Conservation (phyloP, 768 basidiomycete species). For the Sarcodon aspratus region DNA sequence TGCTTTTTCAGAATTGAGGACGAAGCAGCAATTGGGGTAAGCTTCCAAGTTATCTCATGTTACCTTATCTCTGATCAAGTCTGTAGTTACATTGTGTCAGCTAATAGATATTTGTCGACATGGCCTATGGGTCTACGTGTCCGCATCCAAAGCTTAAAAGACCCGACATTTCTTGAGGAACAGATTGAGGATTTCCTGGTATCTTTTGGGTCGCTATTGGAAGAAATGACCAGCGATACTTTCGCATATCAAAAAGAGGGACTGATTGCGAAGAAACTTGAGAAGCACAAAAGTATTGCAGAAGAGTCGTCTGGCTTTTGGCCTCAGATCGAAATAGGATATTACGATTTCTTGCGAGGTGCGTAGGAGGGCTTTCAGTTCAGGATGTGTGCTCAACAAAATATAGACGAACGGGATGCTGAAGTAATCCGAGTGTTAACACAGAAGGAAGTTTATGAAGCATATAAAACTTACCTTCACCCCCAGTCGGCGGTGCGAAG, state of each 20-base stretch:
- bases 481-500: too few species aligned
- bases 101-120: slow-evolving; percentile 5
- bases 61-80: not conserved
- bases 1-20: slow-evolving; percentile 35
- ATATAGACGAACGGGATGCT: too few species aligned
- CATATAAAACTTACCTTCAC: too few species aligned
- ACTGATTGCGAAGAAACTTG: slow-evolving; percentile 12
- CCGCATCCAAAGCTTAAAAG: slow-evolving; percentile 13
- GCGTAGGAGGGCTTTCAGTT: too few species aligned
- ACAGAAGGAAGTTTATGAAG: too few species aligned
- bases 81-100: slow-evolving; percentile 10
- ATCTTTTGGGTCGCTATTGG: slow-evolving; percentile 7
- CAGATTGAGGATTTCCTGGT: slow-evolving; percentile 14
- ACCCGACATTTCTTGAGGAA: slow-evolving; percentile 12
- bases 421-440: too few species aligned
- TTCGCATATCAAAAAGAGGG: slow-evolving; percentile 11
- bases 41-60: not conserved
- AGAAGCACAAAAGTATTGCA: slow-evolving; percentile 12
- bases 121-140: slow-evolving; percentile 12
- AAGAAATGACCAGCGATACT: slow-evolving; percentile 3
- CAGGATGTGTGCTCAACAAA: too few species aligned
- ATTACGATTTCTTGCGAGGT: too few species aligned
- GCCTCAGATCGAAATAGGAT: slow-evolving; percentile 5
- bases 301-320: slow-evolving; percentile 15
- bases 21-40: slow-evolving; percentile 42